A percentile compares a stretch with the other conserved stretches of the same genome.
Evolutionary conservation across 345 rosid genomes (phyloP).

Genomic region (Arabidopsis suecica): DNA sequence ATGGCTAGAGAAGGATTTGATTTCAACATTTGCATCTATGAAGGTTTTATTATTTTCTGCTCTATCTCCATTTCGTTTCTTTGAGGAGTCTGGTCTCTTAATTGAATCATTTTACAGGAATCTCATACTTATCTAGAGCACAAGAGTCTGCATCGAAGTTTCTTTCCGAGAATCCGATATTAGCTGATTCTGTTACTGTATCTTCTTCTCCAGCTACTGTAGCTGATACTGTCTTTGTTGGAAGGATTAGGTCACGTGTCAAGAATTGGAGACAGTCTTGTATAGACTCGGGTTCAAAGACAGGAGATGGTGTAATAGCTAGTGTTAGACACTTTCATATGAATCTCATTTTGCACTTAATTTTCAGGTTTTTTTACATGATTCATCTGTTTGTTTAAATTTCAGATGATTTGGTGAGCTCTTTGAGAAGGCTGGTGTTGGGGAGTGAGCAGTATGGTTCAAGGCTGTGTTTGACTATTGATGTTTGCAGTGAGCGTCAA

Average conservation of each 20-base stretch:
- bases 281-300: constrained; percentile 43
- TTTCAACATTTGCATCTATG: constrained; percentile 82
- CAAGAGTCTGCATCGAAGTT: constrained; percentile 76
- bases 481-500: constrained; percentile 88
- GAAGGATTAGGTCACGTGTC: constrained; percentile 70
- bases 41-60: constrained; percentile 50
- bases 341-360: constrained; percentile 2
- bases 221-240: constrained; percentile 75
- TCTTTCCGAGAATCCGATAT: constrained; percentile 59
- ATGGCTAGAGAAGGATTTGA: constrained; percentile 90
- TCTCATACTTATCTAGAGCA: constrained; percentile 81
- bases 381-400: constrained; percentile 20
- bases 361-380: constrained; percentile 3
- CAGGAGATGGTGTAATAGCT: constrained; percentile 59
- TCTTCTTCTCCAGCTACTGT: constrained; percentile 58
- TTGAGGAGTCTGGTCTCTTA: constrained; percentile 13
- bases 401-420: constrained; percentile 63
- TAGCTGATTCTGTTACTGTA: constrained; percentile 36
- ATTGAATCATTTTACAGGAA: constrained; percentile 53
- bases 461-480: constrained; percentile 77
- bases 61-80: constrained; percentile 10
- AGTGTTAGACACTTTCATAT: constrained; percentile 37
- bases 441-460: constrained; percentile 66
- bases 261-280: constrained; percentile 71
- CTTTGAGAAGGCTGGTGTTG: constrained; percentile 62